A percentile compares a stretch with the other conserved stretches of the same genome.
Conservation (phyloP, 352 stramenopile species). For the Phytophthora tentaculata region DNA sequence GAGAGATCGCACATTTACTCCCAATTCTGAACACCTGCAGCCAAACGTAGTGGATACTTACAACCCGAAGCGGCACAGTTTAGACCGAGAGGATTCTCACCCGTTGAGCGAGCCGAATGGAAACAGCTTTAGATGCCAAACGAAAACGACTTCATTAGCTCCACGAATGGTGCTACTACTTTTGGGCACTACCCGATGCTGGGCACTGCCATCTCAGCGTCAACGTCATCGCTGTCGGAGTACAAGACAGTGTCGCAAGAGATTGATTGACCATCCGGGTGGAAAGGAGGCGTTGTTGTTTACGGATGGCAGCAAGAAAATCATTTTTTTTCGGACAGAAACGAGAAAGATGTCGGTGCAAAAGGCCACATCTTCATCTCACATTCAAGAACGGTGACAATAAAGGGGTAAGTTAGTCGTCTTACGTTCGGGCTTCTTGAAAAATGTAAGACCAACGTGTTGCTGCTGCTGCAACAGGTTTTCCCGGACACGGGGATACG, state of each 20-base stretch:
- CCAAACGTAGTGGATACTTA: constrained; percentile 26
- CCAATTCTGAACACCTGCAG: constrained; percentile 12
- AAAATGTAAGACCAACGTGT: constrained; percentile 14
- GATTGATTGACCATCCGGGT: constrained; percentile 58
- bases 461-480: constrained; percentile 30
- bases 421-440: not conserved
- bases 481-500: constrained; percentile 85
- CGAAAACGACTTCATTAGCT: no score
- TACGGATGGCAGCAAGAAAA: constrained; percentile 69
- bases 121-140: not conserved
- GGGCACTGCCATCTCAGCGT: constrained; percentile 1
- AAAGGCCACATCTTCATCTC: constrained; percentile 90
- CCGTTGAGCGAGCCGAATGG: constrained; percentile 15
- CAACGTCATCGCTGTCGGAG: constrained; percentile 22
- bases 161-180: not conserved
- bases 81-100: constrained; percentile 28
- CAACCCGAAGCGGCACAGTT: constrained; percentile 46
- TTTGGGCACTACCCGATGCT: constrained; percentile 26
- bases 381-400: constrained; percentile 96
- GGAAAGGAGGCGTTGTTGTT: constrained; percentile 71
- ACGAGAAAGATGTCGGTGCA: constrained; percentile 91
- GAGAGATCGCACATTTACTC: constrained; percentile 4
- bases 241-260: constrained; percentile 40
- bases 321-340: constrained; percentile 94
- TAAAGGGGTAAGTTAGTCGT: constrained; percentile 75